A percentile compares a stretch with the other conserved stretches of the same genome.
Conservation (phyloP, 139 green algal genomes). For the Coccomyxa sp. region DNA sequence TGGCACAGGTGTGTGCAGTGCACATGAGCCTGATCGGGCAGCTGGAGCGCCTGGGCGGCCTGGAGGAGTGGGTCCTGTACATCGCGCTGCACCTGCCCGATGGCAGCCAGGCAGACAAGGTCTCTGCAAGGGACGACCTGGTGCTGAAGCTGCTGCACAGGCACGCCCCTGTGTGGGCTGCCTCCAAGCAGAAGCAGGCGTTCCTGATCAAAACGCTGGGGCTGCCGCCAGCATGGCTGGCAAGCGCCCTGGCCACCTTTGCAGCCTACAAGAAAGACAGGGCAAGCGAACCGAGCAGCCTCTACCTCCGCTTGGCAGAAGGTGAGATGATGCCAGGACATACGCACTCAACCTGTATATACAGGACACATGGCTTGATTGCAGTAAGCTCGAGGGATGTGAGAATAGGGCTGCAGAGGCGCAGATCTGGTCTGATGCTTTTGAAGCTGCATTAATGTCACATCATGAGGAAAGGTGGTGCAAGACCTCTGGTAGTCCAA, state of each 20-base stretch:
- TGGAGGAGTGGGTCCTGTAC: slow-evolving; percentile 70
- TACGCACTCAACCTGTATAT: no score
- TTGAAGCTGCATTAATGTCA: no score
- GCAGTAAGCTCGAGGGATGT: no score
- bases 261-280: no score
- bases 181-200: neutral
- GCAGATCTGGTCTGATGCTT: no score
- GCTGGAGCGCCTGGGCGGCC: slow-evolving; percentile 42
- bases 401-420: no score
- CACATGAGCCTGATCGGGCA: slow-evolving; percentile 52
- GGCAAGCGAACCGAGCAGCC: no score
- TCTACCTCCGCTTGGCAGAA: no score
- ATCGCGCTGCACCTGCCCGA: slow-evolving; percentile 68
- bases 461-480: no score
- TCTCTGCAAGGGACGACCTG: neutral
- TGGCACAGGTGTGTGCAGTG: slow-evolving; percentile 12
- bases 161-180: slow-evolving; percentile 42
- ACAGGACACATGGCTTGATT: no score
- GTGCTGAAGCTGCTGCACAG: slow-evolving; percentile 42
- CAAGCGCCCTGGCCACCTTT: neutral
- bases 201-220: slow-evolving; percentile 48
- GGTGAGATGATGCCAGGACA: no score
- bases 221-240: slow-evolving; percentile 29
- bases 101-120: neutral
- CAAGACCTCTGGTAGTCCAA: no score